Percentiles rank a stretch among this genome's conserved stretches.
phyloP scores from a whole-genome alignment of 768 basidiomycete genomes.

The Mrakia blollopis region DNA sequence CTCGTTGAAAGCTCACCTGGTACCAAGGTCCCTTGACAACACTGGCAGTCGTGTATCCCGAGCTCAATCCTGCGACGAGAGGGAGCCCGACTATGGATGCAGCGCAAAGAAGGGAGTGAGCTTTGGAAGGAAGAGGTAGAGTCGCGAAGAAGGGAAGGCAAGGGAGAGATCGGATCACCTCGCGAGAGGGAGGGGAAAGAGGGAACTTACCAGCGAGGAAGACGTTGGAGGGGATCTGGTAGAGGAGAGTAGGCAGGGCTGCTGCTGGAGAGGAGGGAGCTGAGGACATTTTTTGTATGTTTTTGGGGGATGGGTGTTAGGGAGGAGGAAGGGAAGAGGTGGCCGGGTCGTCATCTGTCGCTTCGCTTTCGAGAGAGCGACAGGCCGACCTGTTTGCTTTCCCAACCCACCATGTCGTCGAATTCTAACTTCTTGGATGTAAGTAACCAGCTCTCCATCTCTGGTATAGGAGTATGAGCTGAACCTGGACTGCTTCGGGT shows the following conservation, averaged over 20 bases:
- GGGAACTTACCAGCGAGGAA: background rate
- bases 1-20: background rate
- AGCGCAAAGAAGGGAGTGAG: background rate
- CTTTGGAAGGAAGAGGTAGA: too few relatives aligned
- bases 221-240: background rate
- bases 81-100: constrained; percentile 22
- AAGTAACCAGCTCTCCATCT: background rate
- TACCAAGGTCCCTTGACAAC: constrained; percentile 28
- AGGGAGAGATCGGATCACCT: background rate
- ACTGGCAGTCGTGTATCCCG: constrained; percentile 12
- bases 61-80: constrained; percentile 17
- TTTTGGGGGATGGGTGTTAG: background rate
- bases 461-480: background rate
- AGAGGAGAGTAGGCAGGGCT: background rate
- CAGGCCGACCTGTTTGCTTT: background rate
- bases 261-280: background rate
- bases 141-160: too few relatives aligned
- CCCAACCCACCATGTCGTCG: constrained; percentile 7
- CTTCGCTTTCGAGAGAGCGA: too few relatives aligned
- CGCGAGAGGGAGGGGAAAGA: background rate
- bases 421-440: constrained; percentile 33
- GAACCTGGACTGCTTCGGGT: too few relatives aligned
- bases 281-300: background rate
- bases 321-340: background rate
- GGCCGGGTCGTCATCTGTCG: background rate